Evolutionary conservation across 495 filamentous ascomycete genomes (phyloP).

Genomic region (Trichoderma gamsii): DNA sequence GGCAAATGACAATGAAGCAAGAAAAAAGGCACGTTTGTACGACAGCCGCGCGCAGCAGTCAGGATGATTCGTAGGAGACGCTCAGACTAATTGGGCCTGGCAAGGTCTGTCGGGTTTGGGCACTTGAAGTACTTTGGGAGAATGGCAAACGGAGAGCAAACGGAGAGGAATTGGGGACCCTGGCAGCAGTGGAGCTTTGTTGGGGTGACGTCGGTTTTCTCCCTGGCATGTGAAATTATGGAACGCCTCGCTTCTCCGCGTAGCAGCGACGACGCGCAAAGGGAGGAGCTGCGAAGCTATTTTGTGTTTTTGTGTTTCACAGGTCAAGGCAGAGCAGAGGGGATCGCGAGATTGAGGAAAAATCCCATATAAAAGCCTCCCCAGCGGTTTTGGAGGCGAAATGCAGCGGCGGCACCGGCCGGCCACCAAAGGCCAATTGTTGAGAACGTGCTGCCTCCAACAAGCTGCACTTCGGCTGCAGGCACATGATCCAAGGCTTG

Average conservation of each 20-base stretch:
- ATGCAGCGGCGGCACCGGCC: not conserved
- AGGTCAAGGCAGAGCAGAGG: too few species aligned
- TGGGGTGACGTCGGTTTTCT: slow-evolving; percentile 12
- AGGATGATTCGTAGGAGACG: not conserved
- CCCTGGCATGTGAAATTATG: slow-evolving; percentile 12
- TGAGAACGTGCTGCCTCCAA: slow-evolving; percentile 12
- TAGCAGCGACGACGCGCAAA: too few species aligned
- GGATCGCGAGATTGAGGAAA: too few species aligned
- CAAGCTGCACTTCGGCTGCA: not conserved
- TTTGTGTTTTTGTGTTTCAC: too few species aligned
- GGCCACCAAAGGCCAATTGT: slow-evolving; percentile 5
- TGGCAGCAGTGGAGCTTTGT: slow-evolving; percentile 8
- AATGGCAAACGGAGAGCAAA: not conserved
- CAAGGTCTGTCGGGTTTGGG: not conserved
- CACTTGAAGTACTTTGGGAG: not conserved
- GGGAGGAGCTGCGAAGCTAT: too few species aligned
- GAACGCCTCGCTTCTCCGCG: not conserved
- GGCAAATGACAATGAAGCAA: not conserved
- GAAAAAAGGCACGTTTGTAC: not conserved
- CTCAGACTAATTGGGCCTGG: not conserved
- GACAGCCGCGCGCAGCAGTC: not conserved
- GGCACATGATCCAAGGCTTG: slow-evolving; percentile 14
- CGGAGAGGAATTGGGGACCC: slow-evolving; percentile 5
- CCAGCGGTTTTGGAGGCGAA: not conserved
- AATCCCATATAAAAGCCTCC: not conserved